Conservation (phyloP, 495 filamentous ascomycete species). For the Filosporella fistucella region DNA sequence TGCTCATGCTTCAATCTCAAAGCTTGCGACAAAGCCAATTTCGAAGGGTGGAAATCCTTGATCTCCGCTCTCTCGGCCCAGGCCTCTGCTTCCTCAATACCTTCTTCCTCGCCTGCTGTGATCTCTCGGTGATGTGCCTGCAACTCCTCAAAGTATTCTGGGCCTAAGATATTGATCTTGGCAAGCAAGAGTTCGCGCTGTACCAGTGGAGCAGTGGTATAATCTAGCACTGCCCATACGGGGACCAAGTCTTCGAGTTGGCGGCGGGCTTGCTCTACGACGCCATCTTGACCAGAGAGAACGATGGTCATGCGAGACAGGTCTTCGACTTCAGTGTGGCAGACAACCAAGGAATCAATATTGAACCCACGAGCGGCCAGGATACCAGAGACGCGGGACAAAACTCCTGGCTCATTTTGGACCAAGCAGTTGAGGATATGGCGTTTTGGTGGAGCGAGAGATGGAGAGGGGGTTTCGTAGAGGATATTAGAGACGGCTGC, state of each 20-base stretch:
- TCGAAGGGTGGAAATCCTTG: conserved; percentile 80
- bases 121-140: conserved; percentile 85
- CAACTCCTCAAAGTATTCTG: conserved; percentile 96
- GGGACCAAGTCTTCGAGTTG: conserved; percentile 96
- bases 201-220: conserved; percentile 87
- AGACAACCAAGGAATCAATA: conserved; percentile 96
- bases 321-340: conserved; percentile 96
- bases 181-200: conserved; percentile 95
- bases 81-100: conserved; percentile 27
- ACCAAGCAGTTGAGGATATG: conserved; percentile 98
- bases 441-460: conserved; percentile 78
- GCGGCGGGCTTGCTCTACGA: conserved; percentile 93
- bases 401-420: conserved; percentile 96
- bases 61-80: conserved; percentile 3
- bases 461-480: conserved; percentile 91
- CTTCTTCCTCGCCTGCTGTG: conserved; percentile 33
- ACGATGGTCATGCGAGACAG: conserved; percentile 98
- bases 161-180: conserved; percentile 91
- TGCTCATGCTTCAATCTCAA: conserved; percentile 96
- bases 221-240: conserved; percentile 97
- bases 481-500: conserved; percentile 96
- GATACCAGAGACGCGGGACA: conserved; percentile 94
- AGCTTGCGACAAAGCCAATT: conserved; percentile 79
- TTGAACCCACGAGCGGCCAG: conserved; percentile 96
- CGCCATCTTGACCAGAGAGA: conserved; percentile 89